phyloP scores from a whole-genome alignment of 1,139 yeast species.

The Komagataea norvegica region DNA sequence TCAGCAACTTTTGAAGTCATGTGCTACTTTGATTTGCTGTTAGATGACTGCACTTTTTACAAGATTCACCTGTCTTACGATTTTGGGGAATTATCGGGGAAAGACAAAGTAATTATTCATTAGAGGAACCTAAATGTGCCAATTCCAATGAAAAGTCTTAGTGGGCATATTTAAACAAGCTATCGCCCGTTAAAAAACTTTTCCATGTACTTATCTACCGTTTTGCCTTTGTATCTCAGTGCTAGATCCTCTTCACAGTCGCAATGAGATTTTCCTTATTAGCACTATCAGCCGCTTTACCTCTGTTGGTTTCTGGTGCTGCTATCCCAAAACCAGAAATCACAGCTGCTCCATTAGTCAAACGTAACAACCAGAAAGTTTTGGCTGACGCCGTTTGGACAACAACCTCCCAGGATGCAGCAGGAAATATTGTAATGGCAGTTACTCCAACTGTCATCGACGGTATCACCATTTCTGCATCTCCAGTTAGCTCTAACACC shows the following conservation, averaged over 20 bases:
- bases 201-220: not conserved
- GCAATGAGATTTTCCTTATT: conserved; percentile 9
- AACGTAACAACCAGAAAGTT: conserved; percentile 28
- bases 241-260: not conserved
- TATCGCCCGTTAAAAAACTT: conserved; percentile 2
- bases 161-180: conserved; percentile 2
- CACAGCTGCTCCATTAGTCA: conserved; percentile 25
- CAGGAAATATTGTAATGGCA: conserved; percentile 24
- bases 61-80: no score
- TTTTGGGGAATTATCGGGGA: conserved; percentile 12
- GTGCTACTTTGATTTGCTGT: not conserved
- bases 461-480: conserved; percentile 37
- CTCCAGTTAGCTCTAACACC: conserved; percentile 31
- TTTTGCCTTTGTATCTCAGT: not conserved
- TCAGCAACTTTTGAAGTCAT: no score
- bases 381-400: conserved; percentile 34
- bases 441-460: conserved; percentile 38
- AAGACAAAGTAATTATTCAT: conserved; percentile 1
- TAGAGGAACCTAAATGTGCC: conserved; percentile 4
- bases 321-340: conserved; percentile 22
- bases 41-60: not conserved
- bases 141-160: conserved; percentile 1
- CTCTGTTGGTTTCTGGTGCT: conserved; percentile 21
- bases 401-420: conserved; percentile 33
- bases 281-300: conserved; percentile 10